Evolutionary conservation across 2,329 filamentous ascomycete genomes (phyloP).

Genomic region (Helotiales sp.): DNA sequence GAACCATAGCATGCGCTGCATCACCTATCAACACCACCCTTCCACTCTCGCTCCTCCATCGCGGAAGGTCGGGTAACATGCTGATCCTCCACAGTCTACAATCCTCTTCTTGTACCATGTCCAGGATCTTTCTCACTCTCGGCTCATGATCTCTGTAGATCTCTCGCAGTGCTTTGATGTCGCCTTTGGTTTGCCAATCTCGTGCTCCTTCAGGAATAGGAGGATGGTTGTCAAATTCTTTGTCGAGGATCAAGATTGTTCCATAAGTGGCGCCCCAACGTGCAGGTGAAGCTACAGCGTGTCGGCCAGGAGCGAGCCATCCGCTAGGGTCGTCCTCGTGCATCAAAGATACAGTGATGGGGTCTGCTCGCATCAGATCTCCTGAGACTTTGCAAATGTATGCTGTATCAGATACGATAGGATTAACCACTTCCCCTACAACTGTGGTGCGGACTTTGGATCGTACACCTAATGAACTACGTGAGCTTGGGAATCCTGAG

Average conservation of each 20-base stretch:
- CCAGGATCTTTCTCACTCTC: neutral
- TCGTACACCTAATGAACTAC: neutral
- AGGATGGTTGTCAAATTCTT: neutral
- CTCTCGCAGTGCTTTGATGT: neutral
- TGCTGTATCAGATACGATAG: neutral
- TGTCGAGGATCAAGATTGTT: neutral
- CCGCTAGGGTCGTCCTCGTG: neutral
- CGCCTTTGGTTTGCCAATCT: neutral
- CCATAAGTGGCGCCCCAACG: neutral
- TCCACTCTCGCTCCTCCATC: constrained; percentile 4
- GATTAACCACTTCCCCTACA: neutral
- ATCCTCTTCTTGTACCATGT: constrained; percentile 3
- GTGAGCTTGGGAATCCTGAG: neutral
- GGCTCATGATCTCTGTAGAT: constrained; percentile 3
- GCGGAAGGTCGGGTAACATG: neutral
- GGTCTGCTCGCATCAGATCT: neutral
- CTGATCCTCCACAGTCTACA: constrained; percentile 5
- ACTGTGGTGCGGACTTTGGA: neutral
- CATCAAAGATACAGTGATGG: constrained; percentile 3
- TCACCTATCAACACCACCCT: constrained; percentile 3
- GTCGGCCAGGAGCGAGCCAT: constrained; percentile 1
- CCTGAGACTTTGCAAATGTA: constrained; percentile 2
- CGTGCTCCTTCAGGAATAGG: neutral
- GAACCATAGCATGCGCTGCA: constrained; percentile 7
- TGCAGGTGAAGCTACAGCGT: neutral